Evolutionary conservation across 371 early-diverging fungal species (phyloP).

Genomic region (Syncephalastrum monosporum): DNA sequence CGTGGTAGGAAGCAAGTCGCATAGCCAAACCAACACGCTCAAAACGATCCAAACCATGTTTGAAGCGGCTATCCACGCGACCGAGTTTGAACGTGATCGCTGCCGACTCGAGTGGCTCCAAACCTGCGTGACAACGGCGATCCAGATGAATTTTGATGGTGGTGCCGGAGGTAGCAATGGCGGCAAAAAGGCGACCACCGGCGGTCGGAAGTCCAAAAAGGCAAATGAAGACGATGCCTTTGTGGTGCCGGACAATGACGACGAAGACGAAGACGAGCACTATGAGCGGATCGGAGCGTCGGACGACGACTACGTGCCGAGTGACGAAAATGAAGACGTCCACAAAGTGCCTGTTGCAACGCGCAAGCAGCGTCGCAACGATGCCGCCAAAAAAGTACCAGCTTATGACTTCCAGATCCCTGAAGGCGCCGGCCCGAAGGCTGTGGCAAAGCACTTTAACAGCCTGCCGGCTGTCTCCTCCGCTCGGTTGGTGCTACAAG

Average conservation of each 20-base stretch:
- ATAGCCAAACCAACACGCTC: slow-evolving; percentile 30
- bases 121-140: slow-evolving; percentile 32
- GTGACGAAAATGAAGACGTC: slow-evolving; percentile 20
- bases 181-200: neutral
- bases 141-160: slow-evolving; percentile 27
- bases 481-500: slow-evolving; percentile 11
- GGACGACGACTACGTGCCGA: slow-evolving; percentile 40
- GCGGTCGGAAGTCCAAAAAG: slow-evolving; percentile 5
- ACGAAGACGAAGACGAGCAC: slow-evolving; percentile 24
- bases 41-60: slow-evolving; percentile 33
- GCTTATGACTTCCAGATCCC: neutral
- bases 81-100: slow-evolving; percentile 27
- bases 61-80: slow-evolving; percentile 25
- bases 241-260: slow-evolving; percentile 4
- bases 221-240: slow-evolving; percentile 4
- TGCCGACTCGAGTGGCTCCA: slow-evolving; percentile 43
- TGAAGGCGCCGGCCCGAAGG: slow-evolving; percentile 32
- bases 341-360: slow-evolving; percentile 6
- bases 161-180: neutral
- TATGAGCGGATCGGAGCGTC: slow-evolving; percentile 21
- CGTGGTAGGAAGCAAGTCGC: slow-evolving; percentile 26
- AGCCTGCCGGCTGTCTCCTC: slow-evolving; percentile 5
- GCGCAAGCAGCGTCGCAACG: neutral
- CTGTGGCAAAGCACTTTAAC: slow-evolving; percentile 25
- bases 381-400: slow-evolving; percentile 12